Base-by-base conservation (phyloP, 2,329 filamentous ascomycete species). In the Stagonosporopsis rhizophila region DNA sequence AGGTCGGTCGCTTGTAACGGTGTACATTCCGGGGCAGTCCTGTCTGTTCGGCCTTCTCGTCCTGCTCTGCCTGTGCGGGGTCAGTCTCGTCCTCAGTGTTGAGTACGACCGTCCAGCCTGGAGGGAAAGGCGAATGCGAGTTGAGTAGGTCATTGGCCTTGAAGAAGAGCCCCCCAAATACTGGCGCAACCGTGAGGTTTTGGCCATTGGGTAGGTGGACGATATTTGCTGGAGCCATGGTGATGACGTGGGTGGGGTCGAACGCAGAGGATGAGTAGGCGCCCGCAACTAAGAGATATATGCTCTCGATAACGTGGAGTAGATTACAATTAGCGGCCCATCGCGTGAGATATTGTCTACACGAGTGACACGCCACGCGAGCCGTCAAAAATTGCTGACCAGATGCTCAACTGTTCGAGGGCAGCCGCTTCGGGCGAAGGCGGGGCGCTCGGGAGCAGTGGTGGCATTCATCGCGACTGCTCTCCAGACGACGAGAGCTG, bases 151-250 rank as follows among this genome's bases (percentile, higher is more conserved):
- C 89, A 71, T 91, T 89, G 54, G 88, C 86, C 75, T 93, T 95
- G 86, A 97, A 97, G 68, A 89, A 91, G 52, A 95, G 83, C 28
- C 94, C 94, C n/a, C 90, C 92, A 74, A 96, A 97, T 23, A 96
- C 91, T 0, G 92, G 90, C 14, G 87, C 87, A 28, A 96, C 89
- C 3, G 88, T 89, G 70, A 95, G 85, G 62, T 83, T 88, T 78
- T 95, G 91, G 70, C 93, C 94, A 78, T 97, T 96, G 44, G 94
- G 94, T 65, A 98, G 82, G 75, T 89, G 85, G 57, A 93, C 81
- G 42, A 84, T 70, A 25, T 78, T 75, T 41, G 62, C 62, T 44
- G 76, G 78, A 20, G 78, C 70, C 75, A 81, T 81, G 19, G 59
- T 60, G 65, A 67, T 68, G 61, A 66, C 61, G 68, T 65, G 65